Evolutionary conservation across 2,329 filamentous ascomycete genomes (phyloP).

Genomic region (Neophaeococcomyces aloes): DNA sequence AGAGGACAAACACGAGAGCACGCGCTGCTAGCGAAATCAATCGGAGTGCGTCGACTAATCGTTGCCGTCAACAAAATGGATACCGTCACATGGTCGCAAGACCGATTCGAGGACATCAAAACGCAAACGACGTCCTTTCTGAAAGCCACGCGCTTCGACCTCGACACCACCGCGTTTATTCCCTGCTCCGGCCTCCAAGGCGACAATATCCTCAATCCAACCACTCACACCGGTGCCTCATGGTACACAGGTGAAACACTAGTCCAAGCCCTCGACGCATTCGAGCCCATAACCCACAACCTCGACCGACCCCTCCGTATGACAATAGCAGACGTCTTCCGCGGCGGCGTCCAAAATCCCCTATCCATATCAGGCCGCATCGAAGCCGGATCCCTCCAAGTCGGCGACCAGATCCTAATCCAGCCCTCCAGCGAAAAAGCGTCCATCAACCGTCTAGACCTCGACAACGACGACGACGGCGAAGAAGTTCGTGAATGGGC

Average conservation of each 20-base stretch:
- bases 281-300: slow-evolving; percentile 59
- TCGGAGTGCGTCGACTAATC: slow-evolving; percentile 79
- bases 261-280: slow-evolving; percentile 74
- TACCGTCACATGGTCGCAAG: slow-evolving; percentile 68
- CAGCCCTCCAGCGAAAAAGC: slow-evolving; percentile 75
- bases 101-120: slow-evolving; percentile 73
- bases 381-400: slow-evolving; percentile 71
- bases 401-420: slow-evolving; percentile 67
- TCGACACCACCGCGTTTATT: slow-evolving; percentile 73
- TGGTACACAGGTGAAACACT: slow-evolving; percentile 80
- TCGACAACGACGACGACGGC: slow-evolving; percentile 55
- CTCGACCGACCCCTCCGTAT: slow-evolving; percentile 73
- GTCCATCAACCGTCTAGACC: slow-evolving; percentile 68
- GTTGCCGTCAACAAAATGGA: slow-evolving; percentile 96
- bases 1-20: slow-evolving; percentile 94
- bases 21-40: slow-evolving; percentile 74
- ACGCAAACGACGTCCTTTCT: slow-evolving; percentile 77
- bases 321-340: slow-evolving; percentile 79
- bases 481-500: slow-evolving; percentile 57
- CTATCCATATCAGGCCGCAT: slow-evolving; percentile 78
- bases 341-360: slow-evolving; percentile 65
- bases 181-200: slow-evolving; percentile 83
- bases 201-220: slow-evolving; percentile 59
- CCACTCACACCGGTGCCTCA: slow-evolving; percentile 40
- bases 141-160: slow-evolving; percentile 66